phyloP scores from a whole-genome alignment of 1,284 basidiomycete species.

The Amylostereum chailletii region DNA sequence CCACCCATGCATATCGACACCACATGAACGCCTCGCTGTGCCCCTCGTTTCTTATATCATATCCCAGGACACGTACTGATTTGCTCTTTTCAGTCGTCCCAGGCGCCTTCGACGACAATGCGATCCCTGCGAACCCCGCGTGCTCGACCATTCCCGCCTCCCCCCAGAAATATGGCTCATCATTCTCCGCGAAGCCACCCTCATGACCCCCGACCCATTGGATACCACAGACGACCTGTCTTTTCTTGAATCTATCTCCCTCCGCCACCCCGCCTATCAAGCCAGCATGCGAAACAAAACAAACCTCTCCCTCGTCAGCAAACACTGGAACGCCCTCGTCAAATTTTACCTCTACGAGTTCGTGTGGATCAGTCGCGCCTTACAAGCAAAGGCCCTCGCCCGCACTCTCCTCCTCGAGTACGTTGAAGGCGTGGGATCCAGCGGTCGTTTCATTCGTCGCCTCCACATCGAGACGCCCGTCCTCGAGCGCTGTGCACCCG shows the following conservation, averaged over 20 bases:
- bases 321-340: slow-evolving; percentile 42
- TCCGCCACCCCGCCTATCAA: slow-evolving; percentile 36
- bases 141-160: slow-evolving; percentile 17
- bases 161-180: slow-evolving; percentile 55
- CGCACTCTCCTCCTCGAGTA: slow-evolving; percentile 42
- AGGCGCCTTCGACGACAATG: no score
- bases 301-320: slow-evolving; percentile 43
- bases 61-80: no score
- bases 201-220: slow-evolving; percentile 33
- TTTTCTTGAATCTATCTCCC: slow-evolving; percentile 33
- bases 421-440: slow-evolving; percentile 26
- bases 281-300: slow-evolving; percentile 39
- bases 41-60: no score
- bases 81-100: no score
- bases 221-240: slow-evolving; percentile 40
- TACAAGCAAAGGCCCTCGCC: slow-evolving; percentile 51
- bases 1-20: no score
- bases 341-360: slow-evolving; percentile 55
- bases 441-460: slow-evolving; percentile 49
- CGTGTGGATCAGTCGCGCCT: slow-evolving; percentile 53
- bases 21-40: no score
- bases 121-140: not conserved
- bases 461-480: slow-evolving; percentile 64
- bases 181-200: slow-evolving; percentile 43
- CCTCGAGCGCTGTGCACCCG: slow-evolving; percentile 55